phyloP scores from a whole-genome alignment of 2,329 filamentous ascomycete genomes.

The Calonectria naviculata region DNA sequence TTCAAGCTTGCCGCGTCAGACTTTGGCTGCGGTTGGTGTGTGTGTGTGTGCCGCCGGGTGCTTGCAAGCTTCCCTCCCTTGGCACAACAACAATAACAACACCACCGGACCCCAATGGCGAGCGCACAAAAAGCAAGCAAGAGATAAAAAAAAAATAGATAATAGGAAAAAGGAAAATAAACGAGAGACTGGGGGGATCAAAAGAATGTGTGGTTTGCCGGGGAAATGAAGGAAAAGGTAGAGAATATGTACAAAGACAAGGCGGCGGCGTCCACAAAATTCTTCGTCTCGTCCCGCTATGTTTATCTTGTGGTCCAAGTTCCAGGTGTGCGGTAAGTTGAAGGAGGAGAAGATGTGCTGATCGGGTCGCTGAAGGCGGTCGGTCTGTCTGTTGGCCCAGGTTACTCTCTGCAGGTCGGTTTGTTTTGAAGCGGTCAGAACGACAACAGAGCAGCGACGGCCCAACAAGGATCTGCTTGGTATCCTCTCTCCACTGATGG shows the following conservation, averaged over 20 bases:
- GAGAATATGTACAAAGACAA: conserved; percentile 8
- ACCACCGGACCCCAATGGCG: not conserved
- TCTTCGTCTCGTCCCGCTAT: conserved; percentile 2
- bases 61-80: conserved; percentile 3
- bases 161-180: not conserved
- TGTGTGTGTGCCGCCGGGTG: not conserved
- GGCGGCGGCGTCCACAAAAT: conserved; percentile 5
- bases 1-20: conserved; percentile 30
- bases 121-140: not conserved
- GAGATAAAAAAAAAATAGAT: not conserved
- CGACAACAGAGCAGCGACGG: conserved; percentile 5
- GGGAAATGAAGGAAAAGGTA: conserved; percentile 8
- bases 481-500: conserved; percentile 1
- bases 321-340: conserved; percentile 1
- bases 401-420: conserved; percentile 8
- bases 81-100: not conserved
- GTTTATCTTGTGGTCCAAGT: conserved; percentile 9
- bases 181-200: not conserved
- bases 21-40: not conserved
- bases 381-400: conserved; percentile 19
- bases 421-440: conserved; percentile 20
- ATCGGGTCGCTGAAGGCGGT: conserved; percentile 5
- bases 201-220: not conserved
- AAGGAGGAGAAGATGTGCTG: not conserved
- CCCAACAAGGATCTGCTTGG: not conserved